Evolutionary conservation across 495 filamentous ascomycete genomes (phyloP).

Genomic region (Tetracladium setigerum): DNA sequence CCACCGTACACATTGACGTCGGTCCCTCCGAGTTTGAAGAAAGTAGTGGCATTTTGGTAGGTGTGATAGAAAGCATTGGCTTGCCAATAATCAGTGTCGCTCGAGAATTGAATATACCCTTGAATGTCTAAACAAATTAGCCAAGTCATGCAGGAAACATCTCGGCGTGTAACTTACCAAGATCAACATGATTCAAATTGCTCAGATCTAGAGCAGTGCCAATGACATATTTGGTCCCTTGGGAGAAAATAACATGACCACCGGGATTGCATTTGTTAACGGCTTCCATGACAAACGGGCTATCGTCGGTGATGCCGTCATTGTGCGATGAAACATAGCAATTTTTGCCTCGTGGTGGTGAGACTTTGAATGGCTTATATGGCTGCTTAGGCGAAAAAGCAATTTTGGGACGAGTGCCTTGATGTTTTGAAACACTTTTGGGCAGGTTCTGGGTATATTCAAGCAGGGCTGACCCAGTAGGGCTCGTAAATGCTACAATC

Average conservation of each 20-base stretch:
- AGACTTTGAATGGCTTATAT: conserved; percentile 16
- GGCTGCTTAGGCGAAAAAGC: no score
- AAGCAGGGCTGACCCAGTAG: no score
- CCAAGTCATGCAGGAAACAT: not conserved
- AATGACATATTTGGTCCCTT: conserved; percentile 44
- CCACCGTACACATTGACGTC: conserved; percentile 60
- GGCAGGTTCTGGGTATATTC: no score
- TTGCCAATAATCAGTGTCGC: conserved; percentile 59
- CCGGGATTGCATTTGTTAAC: conserved; percentile 56
- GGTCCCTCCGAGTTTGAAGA: conserved; percentile 58
- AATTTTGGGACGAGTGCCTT: no score
- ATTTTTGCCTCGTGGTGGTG: conserved; percentile 12
- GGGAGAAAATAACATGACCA: conserved; percentile 54
- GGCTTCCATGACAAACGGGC: conserved; percentile 44
- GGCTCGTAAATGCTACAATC: no score
- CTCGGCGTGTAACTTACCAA: conserved; percentile 17
- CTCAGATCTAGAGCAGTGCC: conserved; percentile 55
- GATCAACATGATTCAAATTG: conserved; percentile 52
- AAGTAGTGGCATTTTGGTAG: conserved; percentile 56
- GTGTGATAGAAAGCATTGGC: conserved; percentile 44
- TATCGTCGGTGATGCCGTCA: conserved; percentile 44
- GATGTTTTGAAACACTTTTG: no score
- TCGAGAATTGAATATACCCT: conserved; percentile 48
- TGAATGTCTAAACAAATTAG: conserved; percentile 34
- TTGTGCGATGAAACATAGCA: conserved; percentile 21